Evolutionary conservation across 768 basidiomycete species (phyloP).

Genomic region (Suillus occidentalis): DNA sequence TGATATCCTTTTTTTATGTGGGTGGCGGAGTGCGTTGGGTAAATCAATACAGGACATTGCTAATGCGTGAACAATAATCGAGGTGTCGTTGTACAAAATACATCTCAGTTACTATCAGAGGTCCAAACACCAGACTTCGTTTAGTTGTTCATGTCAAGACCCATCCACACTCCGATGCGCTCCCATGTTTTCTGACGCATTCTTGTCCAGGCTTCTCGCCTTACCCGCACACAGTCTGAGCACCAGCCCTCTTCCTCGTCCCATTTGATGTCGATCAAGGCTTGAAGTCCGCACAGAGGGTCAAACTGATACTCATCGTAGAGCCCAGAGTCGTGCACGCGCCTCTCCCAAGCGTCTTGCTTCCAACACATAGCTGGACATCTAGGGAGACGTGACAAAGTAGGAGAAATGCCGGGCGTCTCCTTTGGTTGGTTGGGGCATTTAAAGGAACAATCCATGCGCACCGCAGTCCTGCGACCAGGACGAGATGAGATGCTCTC

Average conservation of each 20-base stretch:
- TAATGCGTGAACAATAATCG: neutral
- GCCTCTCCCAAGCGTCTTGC: conserved; percentile 11
- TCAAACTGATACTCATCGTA: conserved; percentile 33
- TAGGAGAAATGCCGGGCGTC: conserved; percentile 3
- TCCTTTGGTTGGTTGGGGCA: conserved; percentile 5
- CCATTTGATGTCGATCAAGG: conserved; percentile 28
- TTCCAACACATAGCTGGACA: conserved; percentile 3
- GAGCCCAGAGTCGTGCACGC: conserved; percentile 23
- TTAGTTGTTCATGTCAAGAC: conserved; percentile 9
- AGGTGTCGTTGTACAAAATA: neutral
- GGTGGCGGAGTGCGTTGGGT: neutral
- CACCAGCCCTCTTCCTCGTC: conserved; percentile 34
- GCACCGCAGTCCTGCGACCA: conserved; percentile 10
- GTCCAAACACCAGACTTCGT: neutral
- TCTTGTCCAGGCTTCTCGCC: conserved; percentile 30
- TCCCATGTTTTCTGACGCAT: conserved; percentile 34
- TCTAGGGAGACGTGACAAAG: neutral
- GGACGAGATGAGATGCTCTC: conserved; percentile 6
- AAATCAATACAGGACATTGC: neutral
- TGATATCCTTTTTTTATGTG: neutral
- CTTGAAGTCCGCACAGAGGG: conserved; percentile 36
- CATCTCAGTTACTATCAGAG: neutral
- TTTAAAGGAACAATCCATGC: conserved; percentile 5
- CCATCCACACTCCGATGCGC: conserved; percentile 30
- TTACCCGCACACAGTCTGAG: conserved; percentile 30